Percentiles rank a stretch among this genome's conserved stretches.
phyloP scores from a whole-genome alignment of 2,329 filamentous ascomycete species.

The Lasiodiplodia gonubiensis region DNA sequence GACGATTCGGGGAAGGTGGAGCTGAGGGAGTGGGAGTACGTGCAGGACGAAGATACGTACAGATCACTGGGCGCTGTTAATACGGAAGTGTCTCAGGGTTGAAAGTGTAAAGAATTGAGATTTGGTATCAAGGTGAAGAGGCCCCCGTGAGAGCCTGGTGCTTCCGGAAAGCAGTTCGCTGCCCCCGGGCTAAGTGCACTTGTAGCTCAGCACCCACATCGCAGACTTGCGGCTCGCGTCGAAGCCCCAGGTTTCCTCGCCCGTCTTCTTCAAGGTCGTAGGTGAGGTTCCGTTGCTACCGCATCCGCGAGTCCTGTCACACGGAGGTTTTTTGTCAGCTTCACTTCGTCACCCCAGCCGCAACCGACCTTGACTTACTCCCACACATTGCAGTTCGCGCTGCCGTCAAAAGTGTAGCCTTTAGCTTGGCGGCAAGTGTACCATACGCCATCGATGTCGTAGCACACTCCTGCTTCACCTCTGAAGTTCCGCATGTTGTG shows the following conservation, averaged over 20 bases:
- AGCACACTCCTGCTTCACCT: not conserved
- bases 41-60: not conserved
- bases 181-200: too few species aligned
- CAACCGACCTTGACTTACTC: not conserved
- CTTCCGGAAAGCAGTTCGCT: not conserved
- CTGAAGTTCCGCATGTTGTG: not conserved
- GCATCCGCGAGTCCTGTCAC: not conserved
- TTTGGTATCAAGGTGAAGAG: not conserved
- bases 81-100: not conserved
- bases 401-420: not conserved
- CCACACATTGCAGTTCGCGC: not conserved
- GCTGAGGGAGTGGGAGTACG: slow-evolving; percentile 7
- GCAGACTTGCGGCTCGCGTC: not conserved
- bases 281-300: not conserved
- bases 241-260: not conserved
- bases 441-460: not conserved
- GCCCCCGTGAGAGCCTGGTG: too few species aligned
- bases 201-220: too few species aligned
- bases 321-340: not conserved
- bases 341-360: not conserved
- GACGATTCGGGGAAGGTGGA: not conserved
- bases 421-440: not conserved
- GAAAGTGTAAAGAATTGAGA: not conserved
- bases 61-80: not conserved
- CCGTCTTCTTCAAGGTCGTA: not conserved